Base-by-base conservation (phyloP, 768 basidiomycete genomes). In the Panellus pusillus region DNA sequence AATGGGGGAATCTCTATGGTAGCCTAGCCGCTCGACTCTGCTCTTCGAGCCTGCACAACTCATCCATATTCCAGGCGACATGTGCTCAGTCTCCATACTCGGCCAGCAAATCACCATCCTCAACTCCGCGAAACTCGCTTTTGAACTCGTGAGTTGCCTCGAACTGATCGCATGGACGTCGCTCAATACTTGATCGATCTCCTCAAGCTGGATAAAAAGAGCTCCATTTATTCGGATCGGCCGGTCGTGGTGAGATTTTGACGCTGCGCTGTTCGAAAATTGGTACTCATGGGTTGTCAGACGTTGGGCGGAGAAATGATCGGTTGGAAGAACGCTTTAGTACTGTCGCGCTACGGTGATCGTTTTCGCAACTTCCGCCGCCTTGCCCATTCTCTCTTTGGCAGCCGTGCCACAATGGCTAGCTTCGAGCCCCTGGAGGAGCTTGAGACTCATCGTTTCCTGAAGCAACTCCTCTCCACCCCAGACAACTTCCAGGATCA, bases 1-100 rank as follows among this genome's bases (percentile, higher is more conserved):
- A 72, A 24, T 80, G 79, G 79, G 77, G 73, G 3, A 57, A 69
- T 28, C 72, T 74, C 67, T 80, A 71, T 58, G 79, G 79, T 70
- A 60, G 15, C 64, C 54, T 4, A 1, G 9, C 15, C 2, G 4
- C 28, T 47, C 7, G 19, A 35, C 14, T 35, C 14, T 14, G 1
- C 38, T 3, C 14, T 32, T 38, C 59, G 12, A 11, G 32, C 14
- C 32, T 50, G 9, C 17, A 46, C 18, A 42, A 20, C 39, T 45
- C 28, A 24, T 24, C 24, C 32, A 35, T 14, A 11, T 35, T 28
- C 2, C 31, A 79, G 78, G 78, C 15, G 72, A 75, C 36, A 74
- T 79, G 9, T 65, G 72, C 1, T 76, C 79, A n/a, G 61, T 68
- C 0, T 75, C 76, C 11, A 60, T 79, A 7, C 35, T 50, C 20